phyloP scores from a whole-genome alignment of 1,284 basidiomycete genomes.

The Ganoderma meredithae region DNA sequence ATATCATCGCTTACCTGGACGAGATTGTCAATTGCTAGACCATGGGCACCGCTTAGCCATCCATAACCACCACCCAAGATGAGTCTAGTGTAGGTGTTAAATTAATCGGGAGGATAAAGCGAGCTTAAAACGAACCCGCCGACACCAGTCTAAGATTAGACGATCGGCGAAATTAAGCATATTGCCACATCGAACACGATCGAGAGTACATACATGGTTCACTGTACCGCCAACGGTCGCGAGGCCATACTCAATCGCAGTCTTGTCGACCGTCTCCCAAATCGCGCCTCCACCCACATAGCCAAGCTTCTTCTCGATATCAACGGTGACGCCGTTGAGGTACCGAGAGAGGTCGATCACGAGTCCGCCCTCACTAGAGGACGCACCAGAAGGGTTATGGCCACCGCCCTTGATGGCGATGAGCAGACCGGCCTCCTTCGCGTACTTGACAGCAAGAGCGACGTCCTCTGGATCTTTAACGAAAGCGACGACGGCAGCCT shows the following conservation, averaged over 20 bases:
- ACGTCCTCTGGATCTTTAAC: constrained; percentile 44
- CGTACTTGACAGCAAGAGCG: constrained; percentile 42
- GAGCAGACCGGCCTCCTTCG: constrained; percentile 36
- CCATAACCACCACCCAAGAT: constrained; percentile 68
- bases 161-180: not conserved
- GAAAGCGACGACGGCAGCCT: constrained; percentile 44
- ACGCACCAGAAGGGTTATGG: constrained; percentile 45
- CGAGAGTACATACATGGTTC: constrained; percentile 37
- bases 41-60: constrained; percentile 58
- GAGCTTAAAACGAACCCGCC: constrained; percentile 34
- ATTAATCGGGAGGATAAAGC: too few species aligned
- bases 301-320: constrained; percentile 38
- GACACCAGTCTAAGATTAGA: constrained; percentile 39
- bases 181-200: not conserved
- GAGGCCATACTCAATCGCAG: constrained; percentile 41
- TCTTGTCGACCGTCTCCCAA: constrained; percentile 46
- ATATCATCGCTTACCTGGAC: constrained; percentile 44
- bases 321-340: constrained; percentile 41
- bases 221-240: constrained; percentile 43
- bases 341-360: constrained; percentile 48
- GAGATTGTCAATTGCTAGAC: constrained; percentile 64
- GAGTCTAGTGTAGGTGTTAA: constrained; percentile 43
- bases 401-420: constrained; percentile 48
- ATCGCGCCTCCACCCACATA: constrained; percentile 46
- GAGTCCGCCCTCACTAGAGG: constrained; percentile 46